phyloP scores from a whole-genome alignment of 1,139 yeast species.

The Debaryomyces subglobosus region DNA sequence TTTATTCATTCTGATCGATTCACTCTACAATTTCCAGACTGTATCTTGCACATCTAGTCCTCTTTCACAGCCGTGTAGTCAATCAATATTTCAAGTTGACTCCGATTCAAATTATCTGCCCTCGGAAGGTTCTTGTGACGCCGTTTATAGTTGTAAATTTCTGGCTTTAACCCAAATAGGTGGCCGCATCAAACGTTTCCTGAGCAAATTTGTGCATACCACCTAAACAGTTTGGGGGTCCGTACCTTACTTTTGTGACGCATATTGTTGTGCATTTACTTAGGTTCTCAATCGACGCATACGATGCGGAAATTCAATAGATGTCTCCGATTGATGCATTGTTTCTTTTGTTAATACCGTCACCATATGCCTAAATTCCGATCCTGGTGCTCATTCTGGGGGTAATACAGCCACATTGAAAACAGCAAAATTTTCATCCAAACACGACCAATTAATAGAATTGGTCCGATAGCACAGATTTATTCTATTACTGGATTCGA shows the following conservation, averaged over 20 bases:
- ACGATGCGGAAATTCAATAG: not conserved
- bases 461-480: not conserved
- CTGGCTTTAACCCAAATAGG: too few relatives aligned
- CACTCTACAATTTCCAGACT: not conserved
- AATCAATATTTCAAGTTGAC: not conserved
- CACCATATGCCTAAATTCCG: constrained; percentile 4
- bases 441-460: not conserved
- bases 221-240: not conserved
- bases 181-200: not conserved
- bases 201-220: not conserved
- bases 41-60: not conserved
- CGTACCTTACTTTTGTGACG: constrained; percentile 5
- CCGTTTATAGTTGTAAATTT: not conserved
- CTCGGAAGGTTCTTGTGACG: not conserved
- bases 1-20: not conserved
- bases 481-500: not conserved
- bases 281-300: not conserved
- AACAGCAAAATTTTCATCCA: not conserved
- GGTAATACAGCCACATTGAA: constrained; percentile 7
- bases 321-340: constrained; percentile 7
- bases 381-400: constrained; percentile 8
- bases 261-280: not conserved
- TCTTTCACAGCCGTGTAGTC: not conserved
- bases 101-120: not conserved
- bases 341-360: not conserved